Evolutionary conservation across 306 rosid species (phyloP).

Genomic region (Vigna nakashimae): DNA sequence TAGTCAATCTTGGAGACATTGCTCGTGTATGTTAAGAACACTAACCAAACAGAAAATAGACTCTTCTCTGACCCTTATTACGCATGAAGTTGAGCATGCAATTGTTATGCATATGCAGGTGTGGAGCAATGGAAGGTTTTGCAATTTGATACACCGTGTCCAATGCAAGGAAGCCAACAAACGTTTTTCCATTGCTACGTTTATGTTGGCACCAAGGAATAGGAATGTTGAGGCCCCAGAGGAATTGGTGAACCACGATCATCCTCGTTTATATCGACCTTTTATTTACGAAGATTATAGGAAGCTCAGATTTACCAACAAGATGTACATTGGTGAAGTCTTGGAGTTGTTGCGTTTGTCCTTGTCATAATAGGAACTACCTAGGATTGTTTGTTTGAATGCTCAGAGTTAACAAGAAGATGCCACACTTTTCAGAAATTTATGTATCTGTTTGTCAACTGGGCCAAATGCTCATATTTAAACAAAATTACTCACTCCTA

Average conservation of each 20-base stretch:
- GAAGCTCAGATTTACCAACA: constrained; percentile 45
- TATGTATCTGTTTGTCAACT: constrained; percentile 1
- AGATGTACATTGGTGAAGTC: constrained; percentile 55
- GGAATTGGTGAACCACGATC: constrained; percentile 57
- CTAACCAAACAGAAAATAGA: not conserved
- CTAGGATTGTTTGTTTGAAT: no score
- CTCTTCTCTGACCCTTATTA: not conserved
- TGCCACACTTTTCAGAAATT: not conserved
- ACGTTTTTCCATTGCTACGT: constrained; percentile 57
- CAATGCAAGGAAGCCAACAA: constrained; percentile 56
- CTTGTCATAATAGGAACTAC: not conserved
- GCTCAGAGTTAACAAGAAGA: not conserved
- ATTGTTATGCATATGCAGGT: constrained; percentile 3
- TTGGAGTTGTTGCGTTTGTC: constrained; percentile 46
- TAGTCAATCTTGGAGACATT: constrained; percentile 63
- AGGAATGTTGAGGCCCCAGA: constrained; percentile 55
- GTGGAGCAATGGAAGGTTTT: constrained; percentile 76
- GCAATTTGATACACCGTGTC: constrained; percentile 61
- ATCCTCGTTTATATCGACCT: constrained; percentile 51
- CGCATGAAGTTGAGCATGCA: no score
- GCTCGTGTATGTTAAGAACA: constrained; percentile 49
- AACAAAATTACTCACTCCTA: not conserved
- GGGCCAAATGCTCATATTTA: not conserved
- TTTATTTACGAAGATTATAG: constrained; percentile 52
- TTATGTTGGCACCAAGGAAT: constrained; percentile 57